Evolutionary conservation across 2,329 filamentous ascomycete genomes (phyloP).

Genomic region (Thelonectria discophora): DNA sequence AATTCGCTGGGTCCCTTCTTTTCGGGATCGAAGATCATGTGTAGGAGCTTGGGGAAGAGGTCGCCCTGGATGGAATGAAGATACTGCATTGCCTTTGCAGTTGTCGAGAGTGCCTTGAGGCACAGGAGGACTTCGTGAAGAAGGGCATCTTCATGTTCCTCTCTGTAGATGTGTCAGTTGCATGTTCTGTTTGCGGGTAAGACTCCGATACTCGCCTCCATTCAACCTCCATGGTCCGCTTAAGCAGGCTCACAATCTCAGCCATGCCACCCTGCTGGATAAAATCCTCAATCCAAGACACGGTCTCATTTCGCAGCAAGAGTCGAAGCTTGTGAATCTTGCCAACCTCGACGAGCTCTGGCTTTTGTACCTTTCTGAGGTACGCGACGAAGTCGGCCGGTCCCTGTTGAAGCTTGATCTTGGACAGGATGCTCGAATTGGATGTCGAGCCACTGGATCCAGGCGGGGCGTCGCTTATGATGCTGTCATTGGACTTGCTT

Average conservation of each 20-base stretch:
- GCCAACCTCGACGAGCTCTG: conserved; percentile 88
- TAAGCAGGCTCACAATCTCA: conserved; percentile 84
- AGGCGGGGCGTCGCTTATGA: conserved; percentile 68
- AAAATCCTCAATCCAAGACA: conserved; percentile 94
- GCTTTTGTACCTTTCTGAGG: conserved; percentile 80
- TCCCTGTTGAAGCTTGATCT: conserved; percentile 76
- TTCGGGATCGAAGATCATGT: conserved; percentile 96
- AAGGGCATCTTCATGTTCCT: conserved; percentile 94
- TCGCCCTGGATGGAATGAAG: conserved; percentile 80
- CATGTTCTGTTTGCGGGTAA: background rate
- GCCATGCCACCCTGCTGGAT: conserved; percentile 90
- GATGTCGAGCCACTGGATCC: conserved; percentile 61
- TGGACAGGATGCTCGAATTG: conserved; percentile 67
- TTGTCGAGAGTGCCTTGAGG: conserved; percentile 93
- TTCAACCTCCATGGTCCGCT: conserved; percentile 94
- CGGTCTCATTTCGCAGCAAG: conserved; percentile 90
- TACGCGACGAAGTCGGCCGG: conserved; percentile 89
- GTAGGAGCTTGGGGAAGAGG: conserved; percentile 85
- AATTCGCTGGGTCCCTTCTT: conserved; percentile 98
- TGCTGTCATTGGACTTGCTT: conserved; percentile 77
- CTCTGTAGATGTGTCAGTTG: conserved; percentile 58
- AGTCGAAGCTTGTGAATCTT: conserved; percentile 93
- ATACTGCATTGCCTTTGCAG: conserved; percentile 83
- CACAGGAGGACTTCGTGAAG: conserved; percentile 93
- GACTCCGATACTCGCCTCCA: conserved; percentile 75